Conservation (phyloP, 2,329 filamentous ascomycete species). For the Penicillium sp. region DNA sequence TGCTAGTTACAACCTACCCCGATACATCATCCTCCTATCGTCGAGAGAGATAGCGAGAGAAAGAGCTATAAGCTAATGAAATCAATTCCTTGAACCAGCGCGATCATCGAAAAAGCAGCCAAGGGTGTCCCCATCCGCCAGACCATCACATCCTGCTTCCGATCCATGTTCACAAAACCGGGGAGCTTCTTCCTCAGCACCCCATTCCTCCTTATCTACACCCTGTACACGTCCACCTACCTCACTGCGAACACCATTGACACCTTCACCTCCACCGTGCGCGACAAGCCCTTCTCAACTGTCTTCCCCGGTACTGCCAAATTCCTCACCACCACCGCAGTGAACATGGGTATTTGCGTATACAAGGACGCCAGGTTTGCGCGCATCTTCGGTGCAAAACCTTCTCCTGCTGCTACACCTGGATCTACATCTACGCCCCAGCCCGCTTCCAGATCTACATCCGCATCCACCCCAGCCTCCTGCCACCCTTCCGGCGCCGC, state of each 20-base stretch:
- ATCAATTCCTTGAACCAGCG: conserved; percentile 26
- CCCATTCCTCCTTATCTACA: conserved; percentile 44
- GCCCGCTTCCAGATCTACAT: conserved; percentile 34
- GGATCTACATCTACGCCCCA: too few species aligned
- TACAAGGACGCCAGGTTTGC: conserved; percentile 86
- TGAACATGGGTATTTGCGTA: conserved; percentile 76
- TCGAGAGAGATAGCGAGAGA: too few species aligned
- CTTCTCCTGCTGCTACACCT: too few species aligned
- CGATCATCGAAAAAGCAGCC: conserved; percentile 45
- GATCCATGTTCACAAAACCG: conserved; percentile 34
- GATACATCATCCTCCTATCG: too few species aligned
- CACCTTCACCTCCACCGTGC: conserved; percentile 61
- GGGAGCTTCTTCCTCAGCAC: conserved; percentile 40
- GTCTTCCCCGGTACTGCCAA: conserved; percentile 72
- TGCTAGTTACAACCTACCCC: conserved; percentile 15
- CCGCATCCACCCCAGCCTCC: conserved; percentile 21
- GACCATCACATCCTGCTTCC: conserved; percentile 35
- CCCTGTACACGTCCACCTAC: conserved; percentile 80
- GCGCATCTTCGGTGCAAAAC: conserved; percentile 70
- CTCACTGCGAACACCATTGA: conserved; percentile 80
- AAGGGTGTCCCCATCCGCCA: conserved; percentile 36
- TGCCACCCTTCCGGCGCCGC: too few species aligned
- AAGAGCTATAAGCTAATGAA: not conserved
- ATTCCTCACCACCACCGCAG: conserved; percentile 68
- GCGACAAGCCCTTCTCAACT: conserved; percentile 52